phyloP scores from a whole-genome alignment of 1,139 yeast genomes.

The Blastobotrys ciferrii region DNA sequence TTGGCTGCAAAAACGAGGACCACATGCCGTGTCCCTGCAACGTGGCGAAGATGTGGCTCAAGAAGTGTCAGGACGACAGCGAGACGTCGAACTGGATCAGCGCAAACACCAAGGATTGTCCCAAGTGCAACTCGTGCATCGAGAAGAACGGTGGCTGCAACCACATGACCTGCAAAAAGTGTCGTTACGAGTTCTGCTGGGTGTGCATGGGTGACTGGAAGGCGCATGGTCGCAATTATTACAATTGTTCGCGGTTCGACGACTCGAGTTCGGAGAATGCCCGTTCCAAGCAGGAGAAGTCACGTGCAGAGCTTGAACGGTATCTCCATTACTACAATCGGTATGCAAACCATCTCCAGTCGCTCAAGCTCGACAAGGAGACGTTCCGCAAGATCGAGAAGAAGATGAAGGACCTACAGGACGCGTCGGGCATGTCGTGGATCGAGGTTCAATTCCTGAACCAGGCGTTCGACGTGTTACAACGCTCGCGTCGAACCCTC shows the following conservation, averaged over 20 bases:
- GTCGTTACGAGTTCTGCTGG: slow-evolving; percentile 89
- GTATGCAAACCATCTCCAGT: slow-evolving; percentile 73
- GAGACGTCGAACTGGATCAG: slow-evolving; percentile 88
- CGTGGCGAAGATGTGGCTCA: slow-evolving; percentile 68
- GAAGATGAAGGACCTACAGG: slow-evolving; percentile 65
- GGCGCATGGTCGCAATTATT: slow-evolving; percentile 63
- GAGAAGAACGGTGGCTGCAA: slow-evolving; percentile 93
- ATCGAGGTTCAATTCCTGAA: slow-evolving; percentile 83
- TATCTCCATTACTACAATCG: slow-evolving; percentile 77
- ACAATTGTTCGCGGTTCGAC: slow-evolving; percentile 64
- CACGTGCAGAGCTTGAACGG: slow-evolving; percentile 50
- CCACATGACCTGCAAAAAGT: slow-evolving; percentile 86
- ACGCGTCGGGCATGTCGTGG: slow-evolving; percentile 70
- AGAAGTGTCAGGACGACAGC: slow-evolving; percentile 80
- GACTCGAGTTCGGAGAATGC: slow-evolving; percentile 40
- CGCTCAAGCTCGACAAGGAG: slow-evolving; percentile 69
- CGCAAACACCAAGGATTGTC: slow-evolving; percentile 85
- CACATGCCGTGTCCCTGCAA: slow-evolving; percentile 85
- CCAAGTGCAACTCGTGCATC: slow-evolving; percentile 56
- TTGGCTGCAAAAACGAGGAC: slow-evolving; percentile 61
- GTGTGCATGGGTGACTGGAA: slow-evolving; percentile 79
- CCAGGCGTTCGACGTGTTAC: slow-evolving; percentile 64
- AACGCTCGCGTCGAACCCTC: slow-evolving; percentile 70
- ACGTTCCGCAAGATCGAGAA: slow-evolving; percentile 62
- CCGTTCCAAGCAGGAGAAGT: slow-evolving; percentile 38